Conservation (phyloP, 2,329 filamentous ascomycete genomes). For the Pochonia chlamydosporia region DNA sequence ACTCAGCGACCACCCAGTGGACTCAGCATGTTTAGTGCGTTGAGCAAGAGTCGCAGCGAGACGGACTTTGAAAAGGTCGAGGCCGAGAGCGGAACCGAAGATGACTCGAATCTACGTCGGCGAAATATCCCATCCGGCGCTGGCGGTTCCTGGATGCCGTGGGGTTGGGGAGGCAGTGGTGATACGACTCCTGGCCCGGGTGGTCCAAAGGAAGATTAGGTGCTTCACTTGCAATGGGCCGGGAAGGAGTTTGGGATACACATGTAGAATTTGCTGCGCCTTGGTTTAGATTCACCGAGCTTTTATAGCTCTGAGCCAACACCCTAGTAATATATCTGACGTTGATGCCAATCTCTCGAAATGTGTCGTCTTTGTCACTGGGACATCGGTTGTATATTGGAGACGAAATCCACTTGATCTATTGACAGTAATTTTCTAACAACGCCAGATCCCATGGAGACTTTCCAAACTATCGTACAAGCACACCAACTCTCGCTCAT, state of each 20-base stretch:
- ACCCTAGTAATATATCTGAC: neutral
- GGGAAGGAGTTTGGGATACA: conserved; percentile 23
- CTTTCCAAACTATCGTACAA: too few relatives aligned
- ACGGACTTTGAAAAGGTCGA: conserved; percentile 87
- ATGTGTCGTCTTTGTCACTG: too few relatives aligned
- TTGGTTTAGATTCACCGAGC: neutral
- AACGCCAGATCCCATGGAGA: too few relatives aligned
- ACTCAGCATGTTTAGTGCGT: conserved; percentile 43
- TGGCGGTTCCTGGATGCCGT: conserved; percentile 40
- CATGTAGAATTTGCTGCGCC: conserved; percentile 11
- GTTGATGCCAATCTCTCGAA: too few relatives aligned
- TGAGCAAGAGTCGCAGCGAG: conserved; percentile 81
- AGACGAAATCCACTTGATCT: too few relatives aligned
- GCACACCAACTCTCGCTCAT: neutral
- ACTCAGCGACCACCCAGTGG: conserved; percentile 40
- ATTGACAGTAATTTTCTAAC: too few relatives aligned
- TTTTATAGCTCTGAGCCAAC: neutral
- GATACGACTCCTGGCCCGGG: conserved; percentile 24
- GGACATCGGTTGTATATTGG: too few relatives aligned
- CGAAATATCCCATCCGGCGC: conserved; percentile 20
- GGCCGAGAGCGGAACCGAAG: conserved; percentile 60
- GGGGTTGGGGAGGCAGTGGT: conserved; percentile 34
- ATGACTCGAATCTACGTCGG: conserved; percentile 33
- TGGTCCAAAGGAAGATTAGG: conserved; percentile 33
- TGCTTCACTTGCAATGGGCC: conserved; percentile 13